Conservation (phyloP, 371 early-diverging fungal genomes). For the Mortierella sp. region DNA sequence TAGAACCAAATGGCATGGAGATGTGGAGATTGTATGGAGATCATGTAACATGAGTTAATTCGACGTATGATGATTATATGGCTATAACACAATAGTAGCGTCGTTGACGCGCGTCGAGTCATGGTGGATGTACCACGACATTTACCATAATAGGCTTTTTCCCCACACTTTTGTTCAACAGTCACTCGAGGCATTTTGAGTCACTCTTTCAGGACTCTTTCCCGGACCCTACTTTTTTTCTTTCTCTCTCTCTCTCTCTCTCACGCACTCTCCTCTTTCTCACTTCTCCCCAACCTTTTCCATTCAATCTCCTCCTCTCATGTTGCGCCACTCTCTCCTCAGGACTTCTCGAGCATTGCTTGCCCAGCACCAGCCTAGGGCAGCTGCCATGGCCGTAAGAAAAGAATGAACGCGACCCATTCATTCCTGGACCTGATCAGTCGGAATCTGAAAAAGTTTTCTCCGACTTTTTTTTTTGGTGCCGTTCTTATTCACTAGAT, state of each 20-base stretch:
- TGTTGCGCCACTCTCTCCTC: conserved; percentile 51
- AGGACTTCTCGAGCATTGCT: conserved; percentile 36
- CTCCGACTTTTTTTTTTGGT: background rate
- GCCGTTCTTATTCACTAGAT: background rate
- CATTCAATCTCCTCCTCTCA: conserved; percentile 4
- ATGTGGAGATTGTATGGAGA: too few species aligned
- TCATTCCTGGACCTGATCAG: conserved; percentile 4
- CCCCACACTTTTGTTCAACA: conserved; percentile 7
- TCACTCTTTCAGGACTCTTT: background rate
- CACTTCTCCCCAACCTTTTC: conserved; percentile 3
- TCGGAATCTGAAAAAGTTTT: conserved; percentile 16
- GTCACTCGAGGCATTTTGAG: conserved; percentile 6
- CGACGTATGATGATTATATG: background rate
- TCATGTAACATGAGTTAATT: background rate
- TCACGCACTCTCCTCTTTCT: background rate
- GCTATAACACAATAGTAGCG: background rate
- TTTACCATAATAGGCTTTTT: background rate
- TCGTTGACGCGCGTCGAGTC: background rate
- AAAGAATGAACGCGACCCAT: background rate
- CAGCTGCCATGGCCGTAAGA: conserved; percentile 46
- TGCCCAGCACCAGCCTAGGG: conserved; percentile 32
- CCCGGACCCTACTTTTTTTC: background rate
- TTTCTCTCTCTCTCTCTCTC: background rate
- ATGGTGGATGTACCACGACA: conserved; percentile 2
- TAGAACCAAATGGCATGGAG: too few species aligned